These are phyloP conservation scores for Borealophlyctis nickersoniae DNA, from an alignment of 192 early-diverging fungal species.

Conservation along the genomic window DNA sequence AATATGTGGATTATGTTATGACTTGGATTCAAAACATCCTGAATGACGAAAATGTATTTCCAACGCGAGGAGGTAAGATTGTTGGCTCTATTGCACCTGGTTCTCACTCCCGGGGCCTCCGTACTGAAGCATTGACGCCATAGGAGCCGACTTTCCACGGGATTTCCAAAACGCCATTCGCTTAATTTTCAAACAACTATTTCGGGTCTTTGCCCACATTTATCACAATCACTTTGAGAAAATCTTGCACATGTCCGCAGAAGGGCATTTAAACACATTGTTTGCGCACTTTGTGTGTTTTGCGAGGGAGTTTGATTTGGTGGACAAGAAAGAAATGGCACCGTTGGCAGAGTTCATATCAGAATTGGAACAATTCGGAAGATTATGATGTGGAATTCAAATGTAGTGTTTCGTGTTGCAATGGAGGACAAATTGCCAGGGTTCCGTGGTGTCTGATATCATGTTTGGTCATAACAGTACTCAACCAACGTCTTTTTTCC, in stretches of 20 bases:
- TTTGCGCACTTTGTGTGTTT: slow-evolving; percentile 96
- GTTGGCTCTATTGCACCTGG: slow-evolving; percentile 15
- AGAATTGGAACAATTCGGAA: slow-evolving; percentile 23
- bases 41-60: slow-evolving; percentile 88
- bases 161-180: slow-evolving; percentile 68
- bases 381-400: slow-evolving; percentile 17
- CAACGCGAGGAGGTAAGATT: slow-evolving; percentile 74
- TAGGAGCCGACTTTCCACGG: slow-evolving; percentile 82
- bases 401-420: no score
- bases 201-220: slow-evolving; percentile 90
- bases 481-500: no score
- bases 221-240: slow-evolving; percentile 88
- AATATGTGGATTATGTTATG: slow-evolving; percentile 92
- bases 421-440: no score
- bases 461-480: no score
- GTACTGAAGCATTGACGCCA: no score
- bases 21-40: slow-evolving; percentile 81
- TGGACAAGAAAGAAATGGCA: slow-evolving; percentile 86
- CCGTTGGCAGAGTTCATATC: slow-evolving; percentile 77
- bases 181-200: slow-evolving; percentile 79
- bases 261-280: slow-evolving; percentile 91
- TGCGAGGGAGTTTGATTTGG: slow-evolving; percentile 85
- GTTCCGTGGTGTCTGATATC: no score
- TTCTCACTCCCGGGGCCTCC: no score
- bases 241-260: slow-evolving; percentile 75